Evolutionary conservation across 2,329 filamentous ascomycete genomes (phyloP), one percentile per base, ranked within the genome.

Genomic region (Dothiorella sarmentorum): DNA sequence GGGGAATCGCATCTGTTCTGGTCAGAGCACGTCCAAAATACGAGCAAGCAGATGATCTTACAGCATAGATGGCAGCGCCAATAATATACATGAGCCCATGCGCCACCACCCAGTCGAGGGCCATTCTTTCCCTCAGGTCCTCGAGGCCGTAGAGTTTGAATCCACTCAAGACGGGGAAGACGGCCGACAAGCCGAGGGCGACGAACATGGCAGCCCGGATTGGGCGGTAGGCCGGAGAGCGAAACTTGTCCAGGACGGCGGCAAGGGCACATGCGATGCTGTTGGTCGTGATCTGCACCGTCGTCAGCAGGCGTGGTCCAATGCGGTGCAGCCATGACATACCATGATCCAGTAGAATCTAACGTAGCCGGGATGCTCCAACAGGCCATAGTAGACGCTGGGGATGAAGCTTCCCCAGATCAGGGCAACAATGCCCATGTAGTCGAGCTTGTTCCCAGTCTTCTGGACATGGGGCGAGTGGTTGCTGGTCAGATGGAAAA

Each of bases 371-470:
- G 85, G 83, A 62, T 86, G 61, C 75, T 61, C 76, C 75, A 79
- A 73, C 62, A 85, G 83, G 3, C 74, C 76, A 65, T 83, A 83
- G 65, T 81, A 82, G 60, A 99, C 74, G 51, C 89, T 88, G 2
- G 94, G 92, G 44, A 97, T 84, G 69, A 93, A 96, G 70, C 88
- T 93, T 6, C 94, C 94, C 64, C 93, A 89, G 60, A 97, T 97
- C 64, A 99, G 77, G 49, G 87, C 84, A 27, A 97, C 90, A 65
- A 99, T 99, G 6, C 94, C 94, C 4, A 93, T 84, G 71, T 99
- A 97, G 71, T 99, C 94, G 59, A 97, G 77, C 72, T 96, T 90
- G 71, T 97, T 97, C 10, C 92, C 92, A 78, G 91, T 89, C 62
- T 84, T 86, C 2, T 88, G 86, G 13, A 97, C 90, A 1, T 75